Evolutionary conservation across 768 basidiomycete species (phyloP).

Genomic region (Lentinus tigrinus): DNA sequence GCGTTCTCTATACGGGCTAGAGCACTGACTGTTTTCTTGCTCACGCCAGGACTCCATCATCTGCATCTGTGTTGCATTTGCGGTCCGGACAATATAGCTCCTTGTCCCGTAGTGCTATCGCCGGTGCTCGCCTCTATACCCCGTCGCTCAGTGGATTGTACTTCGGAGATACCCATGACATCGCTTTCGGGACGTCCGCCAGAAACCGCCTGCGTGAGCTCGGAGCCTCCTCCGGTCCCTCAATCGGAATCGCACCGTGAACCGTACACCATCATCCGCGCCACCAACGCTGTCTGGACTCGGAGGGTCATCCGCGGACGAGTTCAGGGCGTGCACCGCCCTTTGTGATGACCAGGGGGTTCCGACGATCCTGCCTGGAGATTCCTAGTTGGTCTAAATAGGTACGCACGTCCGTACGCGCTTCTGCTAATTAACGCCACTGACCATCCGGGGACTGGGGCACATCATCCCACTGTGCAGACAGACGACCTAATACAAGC

Average conservation of each 20-base stretch:
- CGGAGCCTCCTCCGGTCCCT: conserved; percentile 6
- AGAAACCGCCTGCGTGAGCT: conserved; percentile 1
- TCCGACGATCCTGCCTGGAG: conserved; percentile 7
- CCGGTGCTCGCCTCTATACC: conserved; percentile 16
- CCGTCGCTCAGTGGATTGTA: conserved; percentile 15
- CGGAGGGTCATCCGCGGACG: too few species aligned
- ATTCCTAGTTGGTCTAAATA: conserved; percentile 5
- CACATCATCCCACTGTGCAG: not conserved
- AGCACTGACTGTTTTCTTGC: conserved; percentile 3
- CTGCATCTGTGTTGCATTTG: conserved; percentile 64
- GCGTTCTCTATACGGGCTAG: too few species aligned
- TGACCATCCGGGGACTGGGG: conserved; percentile 3
- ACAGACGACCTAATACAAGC: not conserved
- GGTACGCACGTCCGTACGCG: conserved; percentile 5
- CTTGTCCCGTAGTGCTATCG: conserved; percentile 1
- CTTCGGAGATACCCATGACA: conserved; percentile 20
- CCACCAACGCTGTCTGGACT: not conserved
- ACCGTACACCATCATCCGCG: not conserved
- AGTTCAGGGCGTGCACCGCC: too few species aligned
- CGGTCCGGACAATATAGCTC: conserved; percentile 46
- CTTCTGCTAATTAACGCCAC: conserved; percentile 7
- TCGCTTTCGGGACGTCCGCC: not conserved
- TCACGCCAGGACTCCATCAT: conserved; percentile 63
- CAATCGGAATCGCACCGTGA: conserved; percentile 5
- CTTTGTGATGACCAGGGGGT: not conserved